Evolutionary conservation across 2,329 filamentous ascomycete species (phyloP).

Genomic region (Cordyceps javanica): DNA sequence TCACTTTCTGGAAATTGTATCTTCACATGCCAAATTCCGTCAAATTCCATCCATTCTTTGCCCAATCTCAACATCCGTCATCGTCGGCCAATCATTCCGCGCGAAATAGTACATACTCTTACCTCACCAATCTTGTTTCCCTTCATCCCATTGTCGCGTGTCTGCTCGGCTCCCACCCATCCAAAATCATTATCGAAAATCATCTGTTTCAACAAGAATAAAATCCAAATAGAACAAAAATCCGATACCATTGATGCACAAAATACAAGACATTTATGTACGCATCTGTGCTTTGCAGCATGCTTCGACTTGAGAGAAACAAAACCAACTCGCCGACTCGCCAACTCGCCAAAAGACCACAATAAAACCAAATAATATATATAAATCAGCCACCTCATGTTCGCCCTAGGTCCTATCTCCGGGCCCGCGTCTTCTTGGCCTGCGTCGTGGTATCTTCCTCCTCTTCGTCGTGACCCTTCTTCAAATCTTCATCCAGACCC

Average conservation of each 20-base stretch:
- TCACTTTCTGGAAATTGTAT: background rate
- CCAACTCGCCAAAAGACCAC: background rate
- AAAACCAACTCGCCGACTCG: background rate
- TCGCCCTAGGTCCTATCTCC: constrained; percentile 28
- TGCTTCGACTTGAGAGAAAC: background rate
- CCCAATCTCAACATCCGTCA: background rate
- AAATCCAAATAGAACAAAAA: background rate
- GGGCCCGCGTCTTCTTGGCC: constrained; percentile 55
- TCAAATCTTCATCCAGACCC: constrained; percentile 65
- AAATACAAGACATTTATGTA: background rate
- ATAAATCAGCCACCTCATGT: background rate
- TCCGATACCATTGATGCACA: background rate
- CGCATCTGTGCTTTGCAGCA: background rate
- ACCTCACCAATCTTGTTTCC: background rate
- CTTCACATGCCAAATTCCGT: constrained; percentile 9
- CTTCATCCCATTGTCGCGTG: background rate
- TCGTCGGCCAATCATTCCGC: background rate
- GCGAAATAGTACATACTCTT: background rate
- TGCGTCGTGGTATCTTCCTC: constrained; percentile 61
- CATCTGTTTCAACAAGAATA: background rate
- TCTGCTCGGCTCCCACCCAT: no score
- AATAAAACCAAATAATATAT: background rate
- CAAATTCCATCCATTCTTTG: background rate
- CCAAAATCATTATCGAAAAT: no score
- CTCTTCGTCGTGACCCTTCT: constrained; percentile 77